phyloP scores from a whole-genome alignment of 495 filamentous ascomycete species.

The Corynascus novoguineensis region DNA sequence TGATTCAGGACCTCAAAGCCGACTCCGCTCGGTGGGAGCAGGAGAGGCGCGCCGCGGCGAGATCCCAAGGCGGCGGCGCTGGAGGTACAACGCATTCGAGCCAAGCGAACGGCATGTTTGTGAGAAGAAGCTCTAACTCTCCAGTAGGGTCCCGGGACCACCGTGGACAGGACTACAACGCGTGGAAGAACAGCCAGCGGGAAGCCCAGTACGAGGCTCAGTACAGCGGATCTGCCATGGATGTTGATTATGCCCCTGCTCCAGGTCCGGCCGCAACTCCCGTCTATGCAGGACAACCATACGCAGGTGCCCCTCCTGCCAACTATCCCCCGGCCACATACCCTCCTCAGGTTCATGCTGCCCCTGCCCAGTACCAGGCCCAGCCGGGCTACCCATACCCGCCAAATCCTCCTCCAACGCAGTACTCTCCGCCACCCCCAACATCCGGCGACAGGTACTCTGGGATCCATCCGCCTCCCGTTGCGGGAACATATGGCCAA shows the following conservation, averaged over 20 bases:
- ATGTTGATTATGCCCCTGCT: slow-evolving; percentile 25
- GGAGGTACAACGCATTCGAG: slow-evolving; percentile 55
- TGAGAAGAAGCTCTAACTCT: slow-evolving; percentile 56
- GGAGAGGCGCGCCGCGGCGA: slow-evolving; percentile 51
- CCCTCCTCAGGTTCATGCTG: slow-evolving; percentile 18
- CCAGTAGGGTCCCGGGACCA: slow-evolving; percentile 42
- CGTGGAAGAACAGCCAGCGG: slow-evolving; percentile 30
- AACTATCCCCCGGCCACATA: slow-evolving; percentile 23
- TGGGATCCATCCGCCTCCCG: slow-evolving; percentile 25
- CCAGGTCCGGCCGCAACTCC: slow-evolving; percentile 2
- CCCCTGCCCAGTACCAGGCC: slow-evolving; percentile 18
- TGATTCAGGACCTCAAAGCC: slow-evolving; percentile 79
- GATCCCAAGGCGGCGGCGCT: slow-evolving; percentile 41
- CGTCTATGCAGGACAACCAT: slow-evolving; percentile 16
- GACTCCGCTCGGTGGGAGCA: slow-evolving; percentile 78
- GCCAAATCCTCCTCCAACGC: slow-evolving; percentile 19
- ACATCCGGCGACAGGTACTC: slow-evolving; percentile 24
- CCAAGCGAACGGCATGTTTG: slow-evolving; percentile 45
- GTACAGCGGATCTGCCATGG: slow-evolving; percentile 27
- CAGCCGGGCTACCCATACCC: slow-evolving; percentile 19
- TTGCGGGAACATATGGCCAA: slow-evolving; percentile 17
- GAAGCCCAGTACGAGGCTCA: slow-evolving; percentile 14
- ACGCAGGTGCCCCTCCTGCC: slow-evolving; percentile 18
- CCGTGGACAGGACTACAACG: slow-evolving; percentile 28
- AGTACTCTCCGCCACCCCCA: slow-evolving; percentile 30